Evolutionary conservation across 2,329 filamentous ascomycete species (phyloP), one percentile per base, ranked within the genome.

Genomic region (Ascomycota sp.): DNA sequence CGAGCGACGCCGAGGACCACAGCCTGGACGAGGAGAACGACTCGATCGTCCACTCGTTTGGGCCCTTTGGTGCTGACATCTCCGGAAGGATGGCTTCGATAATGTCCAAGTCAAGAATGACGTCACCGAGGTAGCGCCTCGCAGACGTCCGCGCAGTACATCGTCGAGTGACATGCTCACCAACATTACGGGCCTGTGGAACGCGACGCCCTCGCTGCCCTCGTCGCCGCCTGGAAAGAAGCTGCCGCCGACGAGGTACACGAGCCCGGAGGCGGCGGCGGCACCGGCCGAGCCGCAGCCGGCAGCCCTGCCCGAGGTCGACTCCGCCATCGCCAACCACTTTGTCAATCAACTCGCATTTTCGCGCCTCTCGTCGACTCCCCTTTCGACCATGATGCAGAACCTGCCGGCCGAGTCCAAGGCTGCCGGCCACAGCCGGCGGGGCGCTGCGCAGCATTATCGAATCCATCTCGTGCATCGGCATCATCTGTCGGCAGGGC

Each of bases 261-360:
- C 4, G 11, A 25, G 13, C 23, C 11, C 4, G 4, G 8, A n/a
- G n/a, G n/a, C n/a, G n/a, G n/a, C n/a, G n/a, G n/a, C n/a, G n/a
- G n/a, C n/a, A n/a, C n/a, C n/a, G n/a, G n/a, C n/a, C n/a, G n/a
- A n/a, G n/a, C n/a, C n/a, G n/a, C n/a, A n/a, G n/a, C n/a, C n/a
- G n/a, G n/a, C n/a, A n/a, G 8, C 15, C 26, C 4, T 27, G 26
- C 26, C 26, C 26, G 15, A 27, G 17, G 11, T 57, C 25, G 52
- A 61, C 31, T 50, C 55, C 13, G 38, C 48, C 20, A 48, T 89
- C 38, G 66, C 67, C 42, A 92, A 94, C 51, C 89, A 98, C 47
- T 73, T 92, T 36, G 68, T 89, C 48, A 95, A 95, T 53, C 89
- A 98, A 54, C 69, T 98, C 20, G 89, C 89, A 21, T 98, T 81